Percentiles rank a stretch among this genome's conserved stretches.
phyloP scores from a whole-genome alignment of 495 filamentous ascomycete genomes.

The Podospora fimiseda region DNA sequence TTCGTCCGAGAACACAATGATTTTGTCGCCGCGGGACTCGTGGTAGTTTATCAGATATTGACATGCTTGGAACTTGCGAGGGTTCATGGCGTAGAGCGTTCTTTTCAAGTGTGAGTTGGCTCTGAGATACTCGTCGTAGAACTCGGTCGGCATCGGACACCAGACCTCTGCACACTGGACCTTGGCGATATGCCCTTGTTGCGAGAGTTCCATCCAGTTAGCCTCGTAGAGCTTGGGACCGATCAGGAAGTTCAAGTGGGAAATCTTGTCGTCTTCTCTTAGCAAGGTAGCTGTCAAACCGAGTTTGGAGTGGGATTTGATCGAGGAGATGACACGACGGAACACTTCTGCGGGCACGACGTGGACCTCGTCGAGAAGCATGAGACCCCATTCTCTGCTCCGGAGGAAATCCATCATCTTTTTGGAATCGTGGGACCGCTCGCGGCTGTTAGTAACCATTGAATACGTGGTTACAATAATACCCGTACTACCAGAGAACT shows the following conservation, averaged over 20 bases:
- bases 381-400: conserved; percentile 91
- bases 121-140: conserved; percentile 85
- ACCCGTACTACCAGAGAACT: conserved; percentile 81
- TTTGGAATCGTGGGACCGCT: conserved; percentile 82
- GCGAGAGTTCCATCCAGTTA: conserved; percentile 98
- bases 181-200: conserved; percentile 94
- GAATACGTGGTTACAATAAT: conserved; percentile 97
- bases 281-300: conserved; percentile 92
- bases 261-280: conserved; percentile 96
- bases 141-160: conserved; percentile 98
- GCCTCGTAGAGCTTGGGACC: conserved; percentile 97
- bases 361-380: conserved; percentile 98
- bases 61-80: conserved; percentile 91
- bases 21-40: conserved; percentile 92
- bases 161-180: conserved; percentile 98
- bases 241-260: conserved; percentile 94
- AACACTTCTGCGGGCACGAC: conserved; percentile 97
- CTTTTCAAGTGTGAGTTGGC: conserved; percentile 47
- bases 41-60: conserved; percentile 98
- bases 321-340: conserved; percentile 79
- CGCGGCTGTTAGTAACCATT: conserved; percentile 88
- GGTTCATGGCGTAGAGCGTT: conserved; percentile 95
- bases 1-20: conserved; percentile 98
- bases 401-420: conserved; percentile 98
- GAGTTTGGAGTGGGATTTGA: conserved; percentile 94